Conservation (phyloP, 805 yeast species). For the Priceomyces medius region DNA sequence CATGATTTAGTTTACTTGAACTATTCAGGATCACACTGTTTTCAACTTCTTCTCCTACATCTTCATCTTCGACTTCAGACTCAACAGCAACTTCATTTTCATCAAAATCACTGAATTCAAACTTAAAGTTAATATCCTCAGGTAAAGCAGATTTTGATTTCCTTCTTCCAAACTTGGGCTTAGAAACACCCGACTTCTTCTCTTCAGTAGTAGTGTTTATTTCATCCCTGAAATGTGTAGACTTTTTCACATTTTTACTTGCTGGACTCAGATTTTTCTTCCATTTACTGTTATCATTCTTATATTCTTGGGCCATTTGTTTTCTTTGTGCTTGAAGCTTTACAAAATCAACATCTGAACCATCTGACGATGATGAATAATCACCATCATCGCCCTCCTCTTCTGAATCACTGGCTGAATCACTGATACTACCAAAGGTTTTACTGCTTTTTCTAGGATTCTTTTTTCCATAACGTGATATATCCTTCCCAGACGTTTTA, state of each 20-base stretch:
- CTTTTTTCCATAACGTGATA: constrained; percentile 3
- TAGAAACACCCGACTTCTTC: constrained; percentile 13
- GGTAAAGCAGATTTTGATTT: constrained; percentile 41
- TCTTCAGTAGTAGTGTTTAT: constrained; percentile 5
- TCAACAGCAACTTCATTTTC: constrained; percentile 18
- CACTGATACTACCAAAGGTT: not conserved
- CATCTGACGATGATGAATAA: constrained; percentile 52
- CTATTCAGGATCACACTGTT: not conserved
- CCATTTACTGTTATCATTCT: constrained; percentile 20
- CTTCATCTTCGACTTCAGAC: constrained; percentile 46
- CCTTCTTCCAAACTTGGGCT: constrained; percentile 33
- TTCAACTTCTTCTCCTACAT: constrained; percentile 55
- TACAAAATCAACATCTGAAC: constrained; percentile 70
- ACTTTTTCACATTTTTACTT: not conserved
- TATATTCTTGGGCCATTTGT: constrained; percentile 51
- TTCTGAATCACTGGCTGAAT: not conserved
- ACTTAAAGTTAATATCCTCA: constrained; percentile 41
- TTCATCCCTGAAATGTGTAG: not conserved
- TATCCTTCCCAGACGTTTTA: constrained; percentile 3
- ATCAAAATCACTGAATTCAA: constrained; percentile 38
- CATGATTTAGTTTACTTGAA: constrained; percentile 4
- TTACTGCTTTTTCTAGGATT: constrained; percentile 3
- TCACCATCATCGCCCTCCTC: constrained; percentile 23
- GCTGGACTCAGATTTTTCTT: not conserved
- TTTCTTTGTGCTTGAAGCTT: constrained; percentile 67